Evolutionary conservation across 495 filamentous ascomycete species (phyloP).

Genomic region (Bathelium albidoporum): DNA sequence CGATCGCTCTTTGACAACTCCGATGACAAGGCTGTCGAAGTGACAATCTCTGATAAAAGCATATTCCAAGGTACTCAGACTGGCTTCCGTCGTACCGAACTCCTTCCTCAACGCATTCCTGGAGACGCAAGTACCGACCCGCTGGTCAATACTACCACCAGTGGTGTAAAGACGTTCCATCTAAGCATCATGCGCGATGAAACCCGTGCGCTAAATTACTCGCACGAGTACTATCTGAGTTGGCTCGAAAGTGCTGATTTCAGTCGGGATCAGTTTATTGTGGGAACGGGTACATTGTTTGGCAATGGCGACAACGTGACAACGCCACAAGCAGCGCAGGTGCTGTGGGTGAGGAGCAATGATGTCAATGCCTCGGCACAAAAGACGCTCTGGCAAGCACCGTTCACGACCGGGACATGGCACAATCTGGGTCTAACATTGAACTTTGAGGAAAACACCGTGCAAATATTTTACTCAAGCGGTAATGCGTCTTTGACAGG

Average conservation of each 20-base stretch:
- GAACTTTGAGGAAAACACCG: background rate
- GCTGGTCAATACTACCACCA: background rate
- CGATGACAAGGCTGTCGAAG: slow-evolving; percentile 1
- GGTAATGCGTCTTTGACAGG: background rate
- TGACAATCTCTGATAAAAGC: slow-evolving; percentile 1
- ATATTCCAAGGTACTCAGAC: background rate
- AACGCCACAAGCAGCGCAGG: background rate
- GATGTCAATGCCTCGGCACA: background rate
- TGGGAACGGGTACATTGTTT: background rate
- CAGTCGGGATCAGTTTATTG: background rate
- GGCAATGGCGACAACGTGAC: slow-evolving; percentile 1
- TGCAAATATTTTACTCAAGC: background rate
- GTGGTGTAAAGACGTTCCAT: slow-evolving; percentile 2
- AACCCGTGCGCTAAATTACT: background rate
- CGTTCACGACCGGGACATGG: slow-evolving; percentile 1
- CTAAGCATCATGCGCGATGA: slow-evolving; percentile 3
- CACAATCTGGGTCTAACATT: background rate
- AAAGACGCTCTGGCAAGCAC: background rate
- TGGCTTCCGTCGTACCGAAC: background rate
- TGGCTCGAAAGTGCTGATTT: slow-evolving; percentile 4
- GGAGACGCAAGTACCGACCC: background rate
- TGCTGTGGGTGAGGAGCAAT: background rate
- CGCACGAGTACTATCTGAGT: background rate
- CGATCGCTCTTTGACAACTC: background rate
- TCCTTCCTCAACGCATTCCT: background rate